Conservation (phyloP, 2,329 filamentous ascomycete species). For the Paraconiothyrium brasiliense region DNA sequence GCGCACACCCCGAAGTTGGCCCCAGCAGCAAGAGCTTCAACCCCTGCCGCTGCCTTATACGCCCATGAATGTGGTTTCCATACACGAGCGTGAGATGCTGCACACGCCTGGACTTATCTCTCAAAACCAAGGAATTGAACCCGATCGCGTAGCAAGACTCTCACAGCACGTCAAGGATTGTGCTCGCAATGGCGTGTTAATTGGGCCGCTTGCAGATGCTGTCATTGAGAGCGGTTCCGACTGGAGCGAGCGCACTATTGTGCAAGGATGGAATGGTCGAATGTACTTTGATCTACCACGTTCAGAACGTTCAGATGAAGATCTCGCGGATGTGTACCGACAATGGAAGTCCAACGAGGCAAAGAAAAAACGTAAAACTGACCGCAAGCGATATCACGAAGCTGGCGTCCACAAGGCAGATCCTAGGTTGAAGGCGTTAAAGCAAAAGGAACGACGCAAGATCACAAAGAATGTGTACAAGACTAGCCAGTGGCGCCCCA, state of each 20-base stretch:
- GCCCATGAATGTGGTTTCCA: conserved; percentile 36
- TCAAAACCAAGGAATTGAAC: conserved; percentile 21
- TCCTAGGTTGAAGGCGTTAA: not conserved
- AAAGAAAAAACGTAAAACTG: conserved; percentile 19
- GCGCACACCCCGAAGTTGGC: not conserved
- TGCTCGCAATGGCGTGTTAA: conserved; percentile 37
- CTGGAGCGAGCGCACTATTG: conserved; percentile 38
- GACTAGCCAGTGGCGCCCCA: conserved; percentile 29
- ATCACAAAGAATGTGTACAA: conserved; percentile 31
- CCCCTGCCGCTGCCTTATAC: conserved; percentile 33
- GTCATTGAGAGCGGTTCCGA: conserved; percentile 33
- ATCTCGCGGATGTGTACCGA: conserved; percentile 23
- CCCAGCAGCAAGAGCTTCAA: conserved; percentile 13
- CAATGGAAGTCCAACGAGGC: conserved; percentile 23
- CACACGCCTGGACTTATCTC: conserved; percentile 35
- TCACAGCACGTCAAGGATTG: conserved; percentile 23
- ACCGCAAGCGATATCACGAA: conserved; percentile 1
- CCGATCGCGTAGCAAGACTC: conserved; percentile 38
- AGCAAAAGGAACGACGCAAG: conserved; percentile 23
- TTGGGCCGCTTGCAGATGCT: conserved; percentile 31
- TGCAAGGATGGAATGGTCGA: conserved; percentile 38
- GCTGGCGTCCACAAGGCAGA: conserved; percentile 16
- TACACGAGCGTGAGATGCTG: conserved; percentile 31
- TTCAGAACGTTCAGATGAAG: not conserved
- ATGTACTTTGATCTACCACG: conserved; percentile 40